A percentile compares a stretch with the other conserved stretches of the same genome.
These are phyloP conservation scores for Didymellaceae sp. DNA, from an alignment of 2,329 filamentous ascomycete species.

Conservation along the genomic window DNA sequence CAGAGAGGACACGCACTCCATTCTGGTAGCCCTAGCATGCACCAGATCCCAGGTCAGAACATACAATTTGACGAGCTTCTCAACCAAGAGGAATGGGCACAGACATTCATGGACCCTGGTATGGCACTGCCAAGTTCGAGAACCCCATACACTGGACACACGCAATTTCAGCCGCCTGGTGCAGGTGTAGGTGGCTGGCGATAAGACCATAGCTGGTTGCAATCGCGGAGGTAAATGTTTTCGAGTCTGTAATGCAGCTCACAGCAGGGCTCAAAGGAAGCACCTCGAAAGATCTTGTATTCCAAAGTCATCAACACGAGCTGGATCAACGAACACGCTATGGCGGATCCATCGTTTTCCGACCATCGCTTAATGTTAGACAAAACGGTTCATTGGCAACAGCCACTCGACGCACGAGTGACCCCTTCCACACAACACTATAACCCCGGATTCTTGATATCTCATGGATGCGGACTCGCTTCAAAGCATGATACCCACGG, in stretches of 20 bases:
- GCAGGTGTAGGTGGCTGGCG: slow-evolving; percentile 25
- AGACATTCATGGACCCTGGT: slow-evolving; percentile 46
- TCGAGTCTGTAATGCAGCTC: background rate
- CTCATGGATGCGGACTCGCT: slow-evolving; percentile 12
- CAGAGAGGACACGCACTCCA: slow-evolving; percentile 37
- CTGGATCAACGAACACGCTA: too few relatives aligned
- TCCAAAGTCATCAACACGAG: too few relatives aligned
- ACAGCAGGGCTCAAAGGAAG: too few relatives aligned
- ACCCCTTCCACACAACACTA: background rate
- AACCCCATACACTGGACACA: slow-evolving; percentile 25
- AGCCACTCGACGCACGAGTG: background rate
- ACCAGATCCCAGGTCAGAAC: slow-evolving; percentile 28
- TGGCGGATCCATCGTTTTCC: too few relatives aligned
- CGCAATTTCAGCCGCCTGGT: slow-evolving; percentile 29
- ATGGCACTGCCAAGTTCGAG: slow-evolving; percentile 36
- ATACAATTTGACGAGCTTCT: slow-evolving; percentile 49
- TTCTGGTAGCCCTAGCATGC: slow-evolving; percentile 27
- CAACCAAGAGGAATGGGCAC: slow-evolving; percentile 50
- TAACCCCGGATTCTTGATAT: slow-evolving; percentile 10
- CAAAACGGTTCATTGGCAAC: too few relatives aligned
- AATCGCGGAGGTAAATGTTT: slow-evolving; percentile 4
- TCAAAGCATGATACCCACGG: slow-evolving; percentile 25
- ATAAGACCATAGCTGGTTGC: slow-evolving; percentile 8
- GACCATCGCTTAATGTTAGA: too few relatives aligned
- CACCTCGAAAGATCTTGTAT: too few relatives aligned